Base-by-base conservation (phyloP, 257 asterid species). In the Misopates orontium region DNA sequence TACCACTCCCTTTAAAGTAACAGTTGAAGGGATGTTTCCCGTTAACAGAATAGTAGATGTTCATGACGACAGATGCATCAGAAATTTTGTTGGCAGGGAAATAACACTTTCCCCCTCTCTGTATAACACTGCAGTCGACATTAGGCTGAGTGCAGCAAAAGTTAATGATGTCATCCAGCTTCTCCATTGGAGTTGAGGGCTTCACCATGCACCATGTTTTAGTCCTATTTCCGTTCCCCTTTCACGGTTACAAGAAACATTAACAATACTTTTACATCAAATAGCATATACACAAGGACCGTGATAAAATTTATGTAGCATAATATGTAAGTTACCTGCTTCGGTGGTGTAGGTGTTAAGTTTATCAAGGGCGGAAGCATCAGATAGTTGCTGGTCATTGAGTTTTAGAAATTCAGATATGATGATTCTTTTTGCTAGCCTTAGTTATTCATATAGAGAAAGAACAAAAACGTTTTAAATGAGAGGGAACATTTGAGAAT, bases 11-110 rank as follows among this genome's bases (percentile, higher is more conserved):
- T 1, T 45, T 21, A 58, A 78, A 78, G 51, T 49, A 6, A 44
- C 77, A 78, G 77, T 41, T 17, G 44, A 19, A 49, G 0, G 64
- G 16, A 3, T 56, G 4, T 48, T 52, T 52, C 9, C 79, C 76
- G 1, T 66, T 52, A 64, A 53, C 22, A 12, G 16, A 50, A 69
- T 78, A 78, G 67, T 66, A 78, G 5, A 60, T 70, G 55, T 73
- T 78, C 77, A 78, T 78, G 62, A 70, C 79, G 16, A 77, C 79
- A 4, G 82, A 69, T 45, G 82, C 79, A 73, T 70, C 66, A 18
- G 79, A 78, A 14, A 70, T 50, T 60, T 70, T 73, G 68, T 77
- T 70, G 48, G 74, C 60, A 19, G 75, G 79, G 20, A 21, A 21
- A 61, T 60, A 73, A 52, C 83, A 78, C 25, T 0, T 3, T 0